Base-by-base conservation (phyloP, 768 basidiomycete species). In the Gymnopilus junonius region DNA sequence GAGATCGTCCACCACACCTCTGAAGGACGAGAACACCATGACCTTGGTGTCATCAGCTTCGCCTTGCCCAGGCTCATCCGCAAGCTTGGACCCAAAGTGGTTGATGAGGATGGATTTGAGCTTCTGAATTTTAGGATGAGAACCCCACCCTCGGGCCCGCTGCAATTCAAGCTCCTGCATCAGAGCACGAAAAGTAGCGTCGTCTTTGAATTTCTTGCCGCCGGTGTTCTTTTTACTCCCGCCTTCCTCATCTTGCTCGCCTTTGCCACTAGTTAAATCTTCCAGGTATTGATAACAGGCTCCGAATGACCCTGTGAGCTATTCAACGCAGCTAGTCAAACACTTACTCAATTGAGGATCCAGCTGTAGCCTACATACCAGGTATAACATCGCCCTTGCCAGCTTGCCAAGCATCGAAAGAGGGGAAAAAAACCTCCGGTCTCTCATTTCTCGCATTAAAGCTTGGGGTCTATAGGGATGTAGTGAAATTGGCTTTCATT, bases 1-100 rank as follows among this genome's bases (percentile, higher is more conserved):
- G 42, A 99, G 88, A 76, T 98, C 95, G 62, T 96, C 93, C 11
- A 99, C 94, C 35, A 90, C 93, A 57, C 92, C 88, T 60, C 97
- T 82, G 74, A 86, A 96, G n/a, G 92, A 90, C 56, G 91, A 91
- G 72, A 99, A 99, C 17, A 99, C 93, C 91, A 99, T 99, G 20
- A 90, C 93, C 64, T 89, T 84, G 1, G 94, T 94, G 48, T 85
- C 48, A 84, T 91, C 73, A 11, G 70, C 70, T 5, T 64, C 65
- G 8, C 64, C 68, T 55, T 74, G 76, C 8, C 54, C 54, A 2
- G 35, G 54, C 14, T 76, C 79, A 7, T 83, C 82, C n/a, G 76
- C 75, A 48, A 83, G 70, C 51, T 77, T 77, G 60, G 85, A 78
- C 3, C 83, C 85, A 71, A 98, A 97, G 74, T 97, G 92, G 45